Conservation (phyloP, 768 basidiomycete genomes). For the Suillus subaureus region DNA sequence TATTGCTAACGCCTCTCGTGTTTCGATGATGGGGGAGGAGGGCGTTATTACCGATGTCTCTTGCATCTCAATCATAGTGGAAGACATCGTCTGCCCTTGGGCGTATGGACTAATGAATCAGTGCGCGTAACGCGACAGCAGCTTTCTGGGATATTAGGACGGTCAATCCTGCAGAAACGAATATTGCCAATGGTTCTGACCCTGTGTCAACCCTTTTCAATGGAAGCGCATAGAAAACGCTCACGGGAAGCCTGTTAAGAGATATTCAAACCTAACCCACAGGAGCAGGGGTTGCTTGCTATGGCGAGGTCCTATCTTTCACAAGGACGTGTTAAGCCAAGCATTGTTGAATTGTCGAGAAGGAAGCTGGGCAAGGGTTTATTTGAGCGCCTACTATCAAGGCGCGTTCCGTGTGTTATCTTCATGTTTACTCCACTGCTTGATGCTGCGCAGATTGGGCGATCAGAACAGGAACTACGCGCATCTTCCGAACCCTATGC, state of each 20-base stretch:
- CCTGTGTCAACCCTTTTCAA: neutral
- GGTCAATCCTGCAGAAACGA: neutral
- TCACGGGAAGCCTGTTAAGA: neutral
- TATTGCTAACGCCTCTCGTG: neutral
- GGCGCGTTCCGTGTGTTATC: neutral
- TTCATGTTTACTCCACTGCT: neutral
- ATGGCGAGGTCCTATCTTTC: neutral
- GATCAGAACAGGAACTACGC: neutral
- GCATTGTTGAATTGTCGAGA: neutral
- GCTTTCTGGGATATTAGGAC: neutral
- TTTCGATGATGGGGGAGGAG: neutral
- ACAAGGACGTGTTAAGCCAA: neutral
- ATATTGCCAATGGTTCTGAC: neutral
- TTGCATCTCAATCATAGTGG: neutral
- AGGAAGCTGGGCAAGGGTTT: neutral
- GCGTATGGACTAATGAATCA: neutral
- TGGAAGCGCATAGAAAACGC: neutral
- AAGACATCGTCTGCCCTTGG: neutral
- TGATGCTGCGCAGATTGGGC: neutral
- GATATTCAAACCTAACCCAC: neutral
- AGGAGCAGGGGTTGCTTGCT: neutral
- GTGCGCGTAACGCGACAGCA: neutral
- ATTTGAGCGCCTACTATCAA: neutral
- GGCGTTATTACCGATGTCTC: neutral
- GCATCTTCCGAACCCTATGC: neutral